Evolutionary conservation across 2,329 filamentous ascomycete species (phyloP).

Genomic region (Colletotrichum lindemuthianum): DNA sequence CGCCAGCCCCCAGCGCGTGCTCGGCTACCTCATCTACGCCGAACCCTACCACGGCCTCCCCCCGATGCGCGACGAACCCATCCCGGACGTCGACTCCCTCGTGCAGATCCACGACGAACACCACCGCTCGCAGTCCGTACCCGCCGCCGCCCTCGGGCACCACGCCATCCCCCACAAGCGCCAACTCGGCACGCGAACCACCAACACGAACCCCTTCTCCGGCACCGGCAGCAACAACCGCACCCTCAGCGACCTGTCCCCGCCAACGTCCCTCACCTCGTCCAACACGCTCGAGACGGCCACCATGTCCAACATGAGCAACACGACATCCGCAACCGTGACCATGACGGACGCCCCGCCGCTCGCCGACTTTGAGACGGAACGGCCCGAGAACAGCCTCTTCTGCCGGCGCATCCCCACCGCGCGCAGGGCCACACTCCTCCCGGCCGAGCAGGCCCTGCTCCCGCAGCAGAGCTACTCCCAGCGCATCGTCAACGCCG

Average conservation of each 20-base stretch:
- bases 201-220: conserved; percentile 48
- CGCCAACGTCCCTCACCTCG: conserved; percentile 59
- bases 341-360: conserved; percentile 53
- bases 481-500: conserved; percentile 70
- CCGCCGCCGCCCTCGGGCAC: conserved; percentile 39
- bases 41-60: conserved; percentile 75
- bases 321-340: conserved; percentile 54
- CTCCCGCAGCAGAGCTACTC: conserved; percentile 73
- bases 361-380: conserved; percentile 36
- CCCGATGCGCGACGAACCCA: conserved; percentile 70
- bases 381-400: conserved; percentile 49
- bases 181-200: conserved; percentile 37
- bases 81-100: conserved; percentile 62
- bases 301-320: conserved; percentile 52
- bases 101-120: conserved; percentile 45
- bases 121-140: conserved; percentile 49
- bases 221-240: conserved; percentile 46
- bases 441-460: conserved; percentile 76
- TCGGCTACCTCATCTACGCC: conserved; percentile 76
- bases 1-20: conserved; percentile 76
- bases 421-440: conserved; percentile 71
- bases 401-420: conserved; percentile 73
- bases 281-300: conserved; percentile 68
- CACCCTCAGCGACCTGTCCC: conserved; percentile 49
- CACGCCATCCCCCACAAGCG: conserved; percentile 41